These are phyloP conservation scores for Boletus subparvulus DNA, from an alignment of 768 basidiomycete species.

Conservation along the genomic window DNA sequence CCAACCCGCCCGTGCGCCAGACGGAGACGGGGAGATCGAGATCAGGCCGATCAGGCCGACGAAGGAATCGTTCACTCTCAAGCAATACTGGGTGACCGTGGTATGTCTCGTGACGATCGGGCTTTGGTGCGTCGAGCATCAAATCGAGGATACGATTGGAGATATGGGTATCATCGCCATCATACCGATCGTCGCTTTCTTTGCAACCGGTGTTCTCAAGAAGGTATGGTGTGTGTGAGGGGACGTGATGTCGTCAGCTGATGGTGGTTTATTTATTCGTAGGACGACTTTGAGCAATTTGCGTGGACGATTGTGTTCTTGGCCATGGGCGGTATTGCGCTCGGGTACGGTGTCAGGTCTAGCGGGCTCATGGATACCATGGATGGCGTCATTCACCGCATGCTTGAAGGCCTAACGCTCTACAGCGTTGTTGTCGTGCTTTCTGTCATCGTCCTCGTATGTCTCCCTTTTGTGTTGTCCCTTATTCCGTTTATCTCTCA, in stretches of 20 bases:
- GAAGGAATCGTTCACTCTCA: conserved; percentile 73
- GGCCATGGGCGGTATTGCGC: conserved; percentile 96
- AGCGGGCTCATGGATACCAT: conserved; percentile 85
- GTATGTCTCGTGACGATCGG: conserved; percentile 83
- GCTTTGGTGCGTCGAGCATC: conserved; percentile 87
- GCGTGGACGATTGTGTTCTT: conserved; percentile 94
- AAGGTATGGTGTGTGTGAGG: conserved; percentile 55
- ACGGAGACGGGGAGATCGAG: conserved; percentile 73
- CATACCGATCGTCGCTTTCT: conserved; percentile 90
- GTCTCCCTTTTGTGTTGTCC: conserved; percentile 19
- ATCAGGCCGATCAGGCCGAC: conserved; percentile 85
- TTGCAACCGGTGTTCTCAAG: conserved; percentile 87
- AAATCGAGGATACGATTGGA: conserved; percentile 72
- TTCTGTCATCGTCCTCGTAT: conserved; percentile 66
- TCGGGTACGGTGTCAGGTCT: conserved; percentile 89
- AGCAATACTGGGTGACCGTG: conserved; percentile 88
- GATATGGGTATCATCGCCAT: conserved; percentile 99
- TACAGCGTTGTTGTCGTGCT: conserved; percentile 73
- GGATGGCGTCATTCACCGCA: conserved; percentile 56
- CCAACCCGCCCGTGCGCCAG: conserved; percentile 66
- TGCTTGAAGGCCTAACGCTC: conserved; percentile 61
- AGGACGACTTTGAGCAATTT: conserved; percentile 96
- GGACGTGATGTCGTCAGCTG: not conserved
- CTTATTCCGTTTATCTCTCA: not conserved
- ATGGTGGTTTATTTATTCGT: conserved; percentile 1